These are phyloP conservation scores for Condylostoma magnum DNA, from an alignment of 169 alveolate genomes.

Conservation along the genomic window DNA sequence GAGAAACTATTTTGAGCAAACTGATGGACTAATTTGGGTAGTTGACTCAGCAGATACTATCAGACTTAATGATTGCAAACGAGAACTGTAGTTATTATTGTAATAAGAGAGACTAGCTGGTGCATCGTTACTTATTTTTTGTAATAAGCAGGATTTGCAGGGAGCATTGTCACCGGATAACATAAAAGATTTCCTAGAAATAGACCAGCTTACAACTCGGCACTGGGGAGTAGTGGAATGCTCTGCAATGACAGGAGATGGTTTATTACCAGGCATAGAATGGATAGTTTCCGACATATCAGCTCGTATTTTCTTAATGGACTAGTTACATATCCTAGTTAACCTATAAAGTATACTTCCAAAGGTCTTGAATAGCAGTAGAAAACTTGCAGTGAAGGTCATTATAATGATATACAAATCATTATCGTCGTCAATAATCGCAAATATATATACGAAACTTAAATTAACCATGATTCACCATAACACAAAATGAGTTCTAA, in stretches of 20 bases:
- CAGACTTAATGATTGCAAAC: constrained; percentile 93
- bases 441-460: not conserved
- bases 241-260: constrained; percentile 92
- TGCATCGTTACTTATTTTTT: constrained; percentile 85
- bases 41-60: constrained; percentile 96
- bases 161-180: constrained; percentile 88
- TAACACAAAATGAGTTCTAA: constrained; percentile 1
- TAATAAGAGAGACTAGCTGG: constrained; percentile 91
- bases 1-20: constrained; percentile 98
- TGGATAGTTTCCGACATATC: constrained; percentile 95
- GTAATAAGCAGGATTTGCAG: constrained; percentile 96
- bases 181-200: constrained; percentile 59
- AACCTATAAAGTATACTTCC: not conserved
- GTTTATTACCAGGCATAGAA: constrained; percentile 91
- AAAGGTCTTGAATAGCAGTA: not conserved
- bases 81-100: constrained; percentile 92
- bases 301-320: constrained; percentile 79
- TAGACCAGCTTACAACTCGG: constrained; percentile 60
- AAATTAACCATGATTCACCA: not conserved
- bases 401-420: not conserved
- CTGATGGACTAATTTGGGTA: constrained; percentile 98
- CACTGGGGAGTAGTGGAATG: constrained; percentile 95
- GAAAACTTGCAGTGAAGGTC: not conserved
- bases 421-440: not conserved
- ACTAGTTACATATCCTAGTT: no score